Evolutionary conservation across 768 basidiomycete genomes (phyloP).

Genomic region (Suillus hirtellus): DNA sequence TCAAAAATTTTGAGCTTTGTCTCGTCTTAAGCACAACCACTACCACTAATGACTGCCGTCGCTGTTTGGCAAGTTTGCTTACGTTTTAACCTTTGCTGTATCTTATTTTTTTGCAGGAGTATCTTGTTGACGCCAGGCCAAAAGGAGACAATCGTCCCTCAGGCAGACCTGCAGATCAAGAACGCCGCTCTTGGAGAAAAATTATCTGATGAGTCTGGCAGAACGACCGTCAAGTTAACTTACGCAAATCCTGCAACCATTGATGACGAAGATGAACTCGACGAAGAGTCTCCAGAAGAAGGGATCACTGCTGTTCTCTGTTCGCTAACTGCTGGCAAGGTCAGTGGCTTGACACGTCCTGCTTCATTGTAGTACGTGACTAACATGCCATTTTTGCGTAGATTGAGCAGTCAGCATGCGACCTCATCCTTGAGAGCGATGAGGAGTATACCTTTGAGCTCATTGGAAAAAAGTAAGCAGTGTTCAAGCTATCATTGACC

Average conservation of each 20-base stretch:
- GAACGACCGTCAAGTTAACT: conserved; percentile 68
- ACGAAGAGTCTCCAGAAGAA: conserved; percentile 39
- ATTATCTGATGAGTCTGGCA: conserved; percentile 56
- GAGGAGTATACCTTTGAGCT: conserved; percentile 67
- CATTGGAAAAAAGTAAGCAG: conserved; percentile 77
- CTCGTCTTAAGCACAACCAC: conserved; percentile 11
- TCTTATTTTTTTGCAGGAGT: conserved; percentile 49
- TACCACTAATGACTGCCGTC: conserved; percentile 53
- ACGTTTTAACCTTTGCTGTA: conserved; percentile 12
- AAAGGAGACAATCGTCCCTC: conserved; percentile 55
- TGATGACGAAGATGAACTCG: conserved; percentile 43
- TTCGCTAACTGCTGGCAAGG: conserved; percentile 82
- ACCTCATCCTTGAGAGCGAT: conserved; percentile 69
- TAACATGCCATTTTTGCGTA: conserved; percentile 30
- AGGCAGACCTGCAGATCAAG: conserved; percentile 74
- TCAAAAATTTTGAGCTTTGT: conserved; percentile 22
- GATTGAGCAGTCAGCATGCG: conserved; percentile 76
- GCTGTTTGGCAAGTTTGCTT: conserved; percentile 60
- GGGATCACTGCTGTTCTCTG: conserved; percentile 63
- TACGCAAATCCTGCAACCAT: conserved; percentile 42
- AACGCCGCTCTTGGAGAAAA: conserved; percentile 80
- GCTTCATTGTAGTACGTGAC: not conserved
- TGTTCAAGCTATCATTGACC: conserved; percentile 1
- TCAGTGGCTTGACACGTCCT: conserved; percentile 32
- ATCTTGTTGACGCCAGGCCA: conserved; percentile 57